Percentiles rank a stretch among this genome's conserved stretches.
Conservation (phyloP, 805 yeast species). For the Lachancea lanzarotensis region DNA sequence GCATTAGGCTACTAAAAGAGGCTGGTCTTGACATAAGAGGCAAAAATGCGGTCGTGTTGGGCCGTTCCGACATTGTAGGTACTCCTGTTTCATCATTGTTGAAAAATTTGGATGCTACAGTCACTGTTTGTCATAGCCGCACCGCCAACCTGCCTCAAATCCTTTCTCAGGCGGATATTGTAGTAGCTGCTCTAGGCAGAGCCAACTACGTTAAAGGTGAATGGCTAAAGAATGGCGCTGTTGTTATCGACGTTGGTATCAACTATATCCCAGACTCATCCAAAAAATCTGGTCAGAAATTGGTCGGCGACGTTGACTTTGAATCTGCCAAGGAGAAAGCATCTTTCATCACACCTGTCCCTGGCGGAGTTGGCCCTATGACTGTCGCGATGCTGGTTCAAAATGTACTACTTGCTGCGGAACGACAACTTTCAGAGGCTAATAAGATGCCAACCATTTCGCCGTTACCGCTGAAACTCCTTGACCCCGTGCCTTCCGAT, state of each 20-base stretch:
- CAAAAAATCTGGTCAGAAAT: conserved; percentile 68
- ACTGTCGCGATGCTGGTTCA: conserved; percentile 92
- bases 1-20: conserved; percentile 54
- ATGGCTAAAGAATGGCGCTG: conserved; percentile 78
- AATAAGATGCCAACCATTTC: conserved; percentile 41
- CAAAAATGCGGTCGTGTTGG: conserved; percentile 73
- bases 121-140: conserved; percentile 65
- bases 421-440: conserved; percentile 40
- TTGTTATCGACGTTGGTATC: conserved; percentile 92
- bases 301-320: conserved; percentile 95
- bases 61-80: conserved; percentile 83
- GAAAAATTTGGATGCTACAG: conserved; percentile 67
- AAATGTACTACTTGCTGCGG: conserved; percentile 77
- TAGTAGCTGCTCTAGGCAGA: conserved; percentile 84
- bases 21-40: conserved; percentile 54
- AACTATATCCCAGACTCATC: conserved; percentile 74
- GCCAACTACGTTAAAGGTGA: conserved; percentile 82
- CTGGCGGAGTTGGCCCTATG: conserved; percentile 99
- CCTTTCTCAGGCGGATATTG: conserved; percentile 62
- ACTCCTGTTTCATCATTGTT: conserved; percentile 69
- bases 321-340: conserved; percentile 56
- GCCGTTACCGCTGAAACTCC: conserved; percentile 50
- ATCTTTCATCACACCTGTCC: conserved; percentile 84
- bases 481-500: conserved; percentile 82
- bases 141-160: conserved; percentile 48